Evolutionary conservation across 345 rosid genomes (phyloP), one percentile per base, ranked within the genome.

Genomic region (Lagerstroemia speciosa): DNA sequence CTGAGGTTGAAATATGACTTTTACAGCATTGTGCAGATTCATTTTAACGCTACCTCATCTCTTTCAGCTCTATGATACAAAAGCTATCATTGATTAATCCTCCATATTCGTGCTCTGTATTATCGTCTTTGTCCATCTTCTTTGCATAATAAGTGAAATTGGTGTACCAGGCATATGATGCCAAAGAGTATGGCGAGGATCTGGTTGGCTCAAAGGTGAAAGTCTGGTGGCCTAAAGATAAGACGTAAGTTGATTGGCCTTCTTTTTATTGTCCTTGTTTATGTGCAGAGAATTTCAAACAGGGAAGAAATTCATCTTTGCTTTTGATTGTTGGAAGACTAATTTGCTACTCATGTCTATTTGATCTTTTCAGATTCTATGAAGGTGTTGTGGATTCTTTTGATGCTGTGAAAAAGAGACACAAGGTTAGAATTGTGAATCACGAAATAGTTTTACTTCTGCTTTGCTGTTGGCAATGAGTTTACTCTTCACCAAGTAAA

Each of bases 161-260:
- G 52, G 58, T 75, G 37, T 65, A 32, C 37, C 86, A 91, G 98
- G 86, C 77, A 65, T 73, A 96, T 80, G 84, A 74, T 74, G 65
- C 66, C 55, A 66, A 70, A 74, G 84, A 62, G 43, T 69, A 63
- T 74, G 89, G 74, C 43, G 85, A 79, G 58, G 80, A 72, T 66
- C 71, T 92, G 72, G 86, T 92, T 76, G 99, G 98, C 50, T 65
- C 79, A 16, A 92, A 77, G 81, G 77, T 95, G 72, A 85, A 81
- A 80, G 91, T 95, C 55, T 95, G 94, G 92, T 95, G 99, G 99
- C 98, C 99, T 26, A 37, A 67, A n/a, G 99, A 95, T 84, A 70
- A 62, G 9, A 40, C n/a, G 99, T 95, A 76, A 82, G 90, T 73
- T 62, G 63, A 30, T 31, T 11, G 65, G 17, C 60, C 65, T 32